Base-by-base conservation (phyloP, 805 yeast genomes). In the Yarrowia hollandica region DNA sequence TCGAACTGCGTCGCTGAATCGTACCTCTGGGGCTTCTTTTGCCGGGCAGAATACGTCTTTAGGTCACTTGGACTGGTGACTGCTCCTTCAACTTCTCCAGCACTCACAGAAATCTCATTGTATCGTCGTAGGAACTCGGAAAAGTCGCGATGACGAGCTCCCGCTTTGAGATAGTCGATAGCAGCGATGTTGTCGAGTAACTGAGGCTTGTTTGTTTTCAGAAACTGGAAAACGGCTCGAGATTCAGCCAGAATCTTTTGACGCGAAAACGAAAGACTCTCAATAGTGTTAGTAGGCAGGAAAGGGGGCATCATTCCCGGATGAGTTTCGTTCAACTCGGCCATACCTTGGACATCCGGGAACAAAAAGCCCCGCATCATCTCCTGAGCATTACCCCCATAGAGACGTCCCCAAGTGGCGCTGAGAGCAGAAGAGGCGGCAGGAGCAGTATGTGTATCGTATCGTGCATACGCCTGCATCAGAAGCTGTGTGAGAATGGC, bases 401-500 rank as follows among this genome's bases (percentile, higher is more conserved):
- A 48, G 4, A 48, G 39, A 16, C 58, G 22, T 4, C 34, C 42
- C 58, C 58, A 52, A 10, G 44, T 52, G 3, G 58, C 42, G 5
- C 25, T 22, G 1, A 52, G 26, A 28, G 33, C 34, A 1, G 58
- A 34, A 12, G 58, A 52, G 6, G 35, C 42, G 16, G 14, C 26
- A 8, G 39, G 3, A 4, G 12, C 10, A 2, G 22, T 5, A 2
- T 11, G 26, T 1, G 44, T 37, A n/a, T 52, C 58, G 26, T 52
- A 52, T 19, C 58, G 44, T 10, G 44, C 42, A 26, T 52, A 52
- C 15, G 58, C 44, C 33, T 25, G 44, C 44, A 52, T 35, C 15
- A 52, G 26, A 10, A 52, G 58, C 58, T 52, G 58, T 1, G 58
- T 37, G 16, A 52, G 15, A 52, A 52, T 35, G 14, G 58, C 58